phyloP scores from a whole-genome alignment of 1,139 yeast species.

The Magnusiomyces fungicola region DNA sequence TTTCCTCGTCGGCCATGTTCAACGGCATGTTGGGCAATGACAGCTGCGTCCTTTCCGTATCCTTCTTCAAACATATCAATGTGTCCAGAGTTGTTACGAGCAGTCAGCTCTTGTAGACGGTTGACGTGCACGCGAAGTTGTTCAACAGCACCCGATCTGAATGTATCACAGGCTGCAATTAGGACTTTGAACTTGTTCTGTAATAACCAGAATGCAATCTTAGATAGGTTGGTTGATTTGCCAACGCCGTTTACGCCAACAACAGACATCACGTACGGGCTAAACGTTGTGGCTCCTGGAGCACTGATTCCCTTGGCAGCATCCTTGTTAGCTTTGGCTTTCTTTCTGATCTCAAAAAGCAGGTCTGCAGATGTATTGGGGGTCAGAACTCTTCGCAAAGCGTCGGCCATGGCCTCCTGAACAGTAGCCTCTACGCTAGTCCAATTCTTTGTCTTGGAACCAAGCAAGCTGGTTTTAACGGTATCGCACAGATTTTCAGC shows the following conservation, averaged over 20 bases:
- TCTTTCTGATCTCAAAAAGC: conserved; percentile 67
- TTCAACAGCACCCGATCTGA: conserved; percentile 97
- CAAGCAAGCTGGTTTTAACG: conserved; percentile 54
- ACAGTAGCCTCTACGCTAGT: conserved; percentile 55
- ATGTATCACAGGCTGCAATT: conserved; percentile 96
- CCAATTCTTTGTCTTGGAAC: conserved; percentile 61
- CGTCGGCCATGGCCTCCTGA: conserved; percentile 61
- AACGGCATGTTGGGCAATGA: conserved; percentile 91
- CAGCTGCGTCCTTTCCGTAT: conserved; percentile 94
- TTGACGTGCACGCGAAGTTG: conserved; percentile 91
- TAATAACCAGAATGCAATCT: conserved; percentile 88
- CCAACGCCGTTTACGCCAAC: conserved; percentile 99
- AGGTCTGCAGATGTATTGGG: conserved; percentile 90
- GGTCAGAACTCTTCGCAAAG: conserved; percentile 74
- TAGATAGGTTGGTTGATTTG: conserved; percentile 89
- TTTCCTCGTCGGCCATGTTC: conserved; percentile 57
- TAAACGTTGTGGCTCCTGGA: conserved; percentile 14
- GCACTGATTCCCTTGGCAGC: conserved; percentile 28
- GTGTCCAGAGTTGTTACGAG: conserved; percentile 44
- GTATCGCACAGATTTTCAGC: conserved; percentile 51
- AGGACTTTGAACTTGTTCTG: conserved; percentile 83
- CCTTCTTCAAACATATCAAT: conserved; percentile 91
- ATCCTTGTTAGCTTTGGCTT: conserved; percentile 28
- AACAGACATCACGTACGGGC: conserved; percentile 88
- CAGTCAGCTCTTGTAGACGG: conserved; percentile 59